phyloP scores from a whole-genome alignment of 352 stramenopile species.

The Pythium phragmitis region DNA sequence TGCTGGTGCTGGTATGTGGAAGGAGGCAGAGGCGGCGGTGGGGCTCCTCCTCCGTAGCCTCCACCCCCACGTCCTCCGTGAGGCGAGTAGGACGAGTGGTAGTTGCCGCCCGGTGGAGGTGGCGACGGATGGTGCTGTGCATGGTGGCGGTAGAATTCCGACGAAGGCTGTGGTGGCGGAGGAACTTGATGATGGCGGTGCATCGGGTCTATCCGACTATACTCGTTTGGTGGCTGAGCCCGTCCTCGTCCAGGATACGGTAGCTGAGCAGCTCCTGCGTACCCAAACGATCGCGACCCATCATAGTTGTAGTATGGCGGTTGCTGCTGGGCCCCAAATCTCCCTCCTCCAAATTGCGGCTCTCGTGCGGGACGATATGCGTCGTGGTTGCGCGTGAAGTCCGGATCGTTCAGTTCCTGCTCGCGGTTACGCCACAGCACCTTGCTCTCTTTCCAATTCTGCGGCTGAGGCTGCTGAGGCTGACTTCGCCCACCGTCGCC shows the following conservation, averaged over 20 bases:
- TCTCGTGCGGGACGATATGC: slow-evolving; percentile 48
- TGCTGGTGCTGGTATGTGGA: slow-evolving; percentile 26
- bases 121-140: slow-evolving; percentile 5
- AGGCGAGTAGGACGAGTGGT: slow-evolving; percentile 21
- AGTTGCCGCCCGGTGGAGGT: slow-evolving; percentile 12
- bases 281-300: slow-evolving; percentile 16
- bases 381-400: slow-evolving; percentile 87
- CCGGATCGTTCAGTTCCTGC: slow-evolving; percentile 92
- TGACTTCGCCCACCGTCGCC: not conserved
- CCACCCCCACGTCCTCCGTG: slow-evolving; percentile 12
- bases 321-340: slow-evolving; percentile 3
- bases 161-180: slow-evolving; percentile 14
- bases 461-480: slow-evolving; percentile 15
- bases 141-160: slow-evolving; percentile 24
- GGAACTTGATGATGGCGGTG: slow-evolving; percentile 1
- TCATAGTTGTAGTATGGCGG: slow-evolving; percentile 22
- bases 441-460: slow-evolving; percentile 90
- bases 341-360: slow-evolving; percentile 12
- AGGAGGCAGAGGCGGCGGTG: slow-evolving; percentile 13
- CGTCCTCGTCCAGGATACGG: slow-evolving; percentile 19
- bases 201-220: slow-evolving; percentile 25
- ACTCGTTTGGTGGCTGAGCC: slow-evolving; percentile 12
- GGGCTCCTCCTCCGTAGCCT: slow-evolving; percentile 20
- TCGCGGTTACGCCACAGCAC: slow-evolving; percentile 93
- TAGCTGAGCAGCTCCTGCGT: slow-evolving; percentile 13